These are phyloP conservation scores for Pyrenophora seminiperda DNA, from an alignment of 2,329 filamentous ascomycete species.

Conservation along the genomic window DNA sequence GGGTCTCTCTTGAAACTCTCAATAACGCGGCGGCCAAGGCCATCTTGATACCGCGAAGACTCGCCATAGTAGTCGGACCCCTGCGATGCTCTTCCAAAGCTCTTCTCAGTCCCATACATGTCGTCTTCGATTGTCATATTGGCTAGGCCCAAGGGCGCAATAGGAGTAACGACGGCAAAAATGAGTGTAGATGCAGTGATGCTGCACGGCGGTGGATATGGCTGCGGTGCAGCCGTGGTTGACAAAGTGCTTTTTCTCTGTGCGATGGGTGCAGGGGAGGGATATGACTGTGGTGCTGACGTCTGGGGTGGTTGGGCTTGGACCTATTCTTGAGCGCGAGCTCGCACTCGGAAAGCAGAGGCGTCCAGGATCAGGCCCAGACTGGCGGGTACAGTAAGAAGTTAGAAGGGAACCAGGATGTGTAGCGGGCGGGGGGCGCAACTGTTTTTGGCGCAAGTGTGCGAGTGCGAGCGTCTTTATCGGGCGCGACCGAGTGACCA, in stretches of 20 bases:
- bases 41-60: constrained; percentile 40
- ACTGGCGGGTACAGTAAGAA: constrained; percentile 9
- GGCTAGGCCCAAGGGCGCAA: constrained; percentile 8
- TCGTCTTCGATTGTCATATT: constrained; percentile 44
- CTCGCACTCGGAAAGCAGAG: constrained; percentile 8
- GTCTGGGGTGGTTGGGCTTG: constrained; percentile 14
- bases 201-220: constrained; percentile 27
- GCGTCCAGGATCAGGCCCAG: constrained; percentile 16
- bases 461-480: constrained; percentile 9
- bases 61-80: constrained; percentile 48
- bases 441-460: constrained; percentile 12
- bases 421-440: constrained; percentile 8
- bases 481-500: neutral
- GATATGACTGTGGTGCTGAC: constrained; percentile 16
- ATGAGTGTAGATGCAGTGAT: constrained; percentile 21
- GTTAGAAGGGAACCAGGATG: constrained; percentile 1
- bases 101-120: constrained; percentile 47
- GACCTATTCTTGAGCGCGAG: constrained; percentile 19
- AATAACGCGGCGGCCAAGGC: constrained; percentile 50
- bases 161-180: constrained; percentile 4
- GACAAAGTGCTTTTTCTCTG: constrained; percentile 6
- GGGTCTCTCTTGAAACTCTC: constrained; percentile 50
- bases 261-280: constrained; percentile 5
- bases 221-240: constrained; percentile 18
- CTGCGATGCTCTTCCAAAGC: constrained; percentile 44